Evolutionary conservation across 352 stramenopile genomes (phyloP).

Genomic region (Phytophthora cryptogea): DNA sequence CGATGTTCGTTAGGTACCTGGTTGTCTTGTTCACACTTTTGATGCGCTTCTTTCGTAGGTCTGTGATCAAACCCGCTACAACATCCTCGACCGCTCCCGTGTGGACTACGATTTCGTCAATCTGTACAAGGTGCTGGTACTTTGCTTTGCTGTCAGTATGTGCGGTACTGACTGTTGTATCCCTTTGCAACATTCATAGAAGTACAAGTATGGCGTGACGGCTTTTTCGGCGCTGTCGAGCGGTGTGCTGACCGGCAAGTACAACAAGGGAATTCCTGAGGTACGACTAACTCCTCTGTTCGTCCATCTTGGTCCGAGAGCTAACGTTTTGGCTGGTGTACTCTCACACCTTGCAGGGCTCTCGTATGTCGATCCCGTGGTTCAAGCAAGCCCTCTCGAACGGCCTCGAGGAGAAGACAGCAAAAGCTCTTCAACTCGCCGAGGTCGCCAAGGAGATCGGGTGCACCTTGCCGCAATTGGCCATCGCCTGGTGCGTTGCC

Average conservation of each 20-base stretch:
- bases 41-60: conserved; percentile 11
- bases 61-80: conserved; percentile 73
- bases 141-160: background rate
- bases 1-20: background rate
- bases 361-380: conserved; percentile 46
- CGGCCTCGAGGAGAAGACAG: conserved; percentile 39
- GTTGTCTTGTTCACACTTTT: background rate
- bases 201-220: conserved; percentile 71
- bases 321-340: conserved; percentile 1
- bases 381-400: conserved; percentile 40
- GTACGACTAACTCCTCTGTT: conserved; percentile 5
- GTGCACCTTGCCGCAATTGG: conserved; percentile 54
- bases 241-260: conserved; percentile 76
- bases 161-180: background rate
- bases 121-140: conserved; percentile 43
- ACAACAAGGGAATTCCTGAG: conserved; percentile 52
- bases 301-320: background rate
- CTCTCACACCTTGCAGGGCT: conserved; percentile 37
- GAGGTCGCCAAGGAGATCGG: conserved; percentile 49
- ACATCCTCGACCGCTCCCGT: conserved; percentile 67
- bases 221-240: conserved; percentile 60
- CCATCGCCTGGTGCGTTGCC: conserved; percentile 59
- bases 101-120: conserved; percentile 72
- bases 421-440: conserved; percentile 37
- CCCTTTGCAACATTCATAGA: conserved; percentile 21